phyloP scores from a whole-genome alignment of 2,329 filamentous ascomycete genomes.

The Elsinoe arachidis region DNA sequence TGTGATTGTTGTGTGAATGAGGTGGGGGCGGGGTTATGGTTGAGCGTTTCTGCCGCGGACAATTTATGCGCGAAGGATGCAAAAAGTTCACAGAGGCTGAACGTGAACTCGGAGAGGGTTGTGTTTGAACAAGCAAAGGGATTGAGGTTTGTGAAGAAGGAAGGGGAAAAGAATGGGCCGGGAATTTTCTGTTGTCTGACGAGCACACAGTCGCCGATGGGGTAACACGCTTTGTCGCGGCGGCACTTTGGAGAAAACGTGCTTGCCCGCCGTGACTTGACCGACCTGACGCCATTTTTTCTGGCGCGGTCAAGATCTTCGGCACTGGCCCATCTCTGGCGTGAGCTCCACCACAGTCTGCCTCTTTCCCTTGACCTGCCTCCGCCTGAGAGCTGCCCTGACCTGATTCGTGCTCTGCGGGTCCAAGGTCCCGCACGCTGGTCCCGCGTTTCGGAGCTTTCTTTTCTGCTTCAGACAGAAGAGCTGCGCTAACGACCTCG shows the following conservation, averaged over 20 bases:
- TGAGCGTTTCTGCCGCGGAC: slow-evolving; percentile 1
- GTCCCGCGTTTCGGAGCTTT: slow-evolving; percentile 11
- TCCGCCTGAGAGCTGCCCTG: not conserved
- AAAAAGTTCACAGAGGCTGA: not conserved
- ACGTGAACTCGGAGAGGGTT: not conserved
- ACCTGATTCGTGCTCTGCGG: slow-evolving; percentile 5
- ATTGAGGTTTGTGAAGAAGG: not conserved
- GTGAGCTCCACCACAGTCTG: slow-evolving; percentile 7
- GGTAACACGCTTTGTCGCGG: slow-evolving; percentile 10
- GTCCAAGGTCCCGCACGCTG: not conserved
- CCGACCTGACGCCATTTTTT: slow-evolving; percentile 13
- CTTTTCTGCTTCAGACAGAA: not conserved
- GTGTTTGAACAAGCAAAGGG: not conserved
- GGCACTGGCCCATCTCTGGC: slow-evolving; percentile 2
- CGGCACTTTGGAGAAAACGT: slow-evolving; percentile 5
- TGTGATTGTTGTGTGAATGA: slow-evolving; percentile 6
- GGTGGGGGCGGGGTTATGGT: slow-evolving; percentile 11
- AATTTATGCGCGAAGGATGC: slow-evolving; percentile 1
- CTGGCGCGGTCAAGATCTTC: slow-evolving; percentile 4
- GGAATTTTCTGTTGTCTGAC: slow-evolving; percentile 13
- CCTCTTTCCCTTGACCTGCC: not conserved
- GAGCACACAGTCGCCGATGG: slow-evolving; percentile 13
- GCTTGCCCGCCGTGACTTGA: not conserved
- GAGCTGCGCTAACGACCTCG: not conserved
- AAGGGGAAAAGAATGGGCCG: slow-evolving; percentile 12